Evolutionary conservation across 2,329 filamentous ascomycete genomes (phyloP), one percentile per base, ranked within the genome.

Genomic region (Fusarium lyarnte): DNA sequence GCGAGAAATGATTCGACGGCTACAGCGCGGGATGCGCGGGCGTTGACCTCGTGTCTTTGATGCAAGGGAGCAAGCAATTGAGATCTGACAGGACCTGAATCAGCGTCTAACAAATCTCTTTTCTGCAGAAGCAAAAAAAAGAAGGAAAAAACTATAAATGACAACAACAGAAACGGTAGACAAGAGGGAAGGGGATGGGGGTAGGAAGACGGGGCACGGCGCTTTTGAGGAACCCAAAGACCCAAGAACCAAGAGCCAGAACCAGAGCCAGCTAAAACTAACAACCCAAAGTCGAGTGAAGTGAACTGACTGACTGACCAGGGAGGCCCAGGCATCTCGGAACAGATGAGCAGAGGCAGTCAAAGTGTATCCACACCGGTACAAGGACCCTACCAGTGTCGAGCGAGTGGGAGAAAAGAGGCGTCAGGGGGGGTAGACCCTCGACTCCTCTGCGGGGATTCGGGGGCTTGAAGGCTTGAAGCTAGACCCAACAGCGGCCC

Each of bases 401-500:
- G 62, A 59, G 55, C 53, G 63, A 69, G 47, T 57, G 57, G 72
- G 68, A 70, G 46, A 73, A 74, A 76, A 69, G 75, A 77, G 74
- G 75, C 75, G 74, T 75, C 75, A 77, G 73, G 75, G 73, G 70
- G 29, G 65, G 65, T 25, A 66, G 74, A 74, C 73, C 70, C 74
- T 75, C 70, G 70, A 77, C 73, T 70, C 62, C 39, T 77, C 72
- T 77, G 75, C 75, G 75, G 75, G 75, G 70, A 41, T 67, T 73
- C 66, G 66, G 70, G 69, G 70, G 57, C 60, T 69, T 62, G 46
- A 64, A 64, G 70, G 74, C 69, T 75, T 76, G 70, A 59, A 77
- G 75, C 75, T 75, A 77, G 70, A 66, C 75, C 74, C 63, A 77
- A 72, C 75, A 75, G 75, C 43, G 72, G 69, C 46, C 72, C 73